Conservation (phyloP, 257 asterid species). For the Marsdenia floribunda region DNA sequence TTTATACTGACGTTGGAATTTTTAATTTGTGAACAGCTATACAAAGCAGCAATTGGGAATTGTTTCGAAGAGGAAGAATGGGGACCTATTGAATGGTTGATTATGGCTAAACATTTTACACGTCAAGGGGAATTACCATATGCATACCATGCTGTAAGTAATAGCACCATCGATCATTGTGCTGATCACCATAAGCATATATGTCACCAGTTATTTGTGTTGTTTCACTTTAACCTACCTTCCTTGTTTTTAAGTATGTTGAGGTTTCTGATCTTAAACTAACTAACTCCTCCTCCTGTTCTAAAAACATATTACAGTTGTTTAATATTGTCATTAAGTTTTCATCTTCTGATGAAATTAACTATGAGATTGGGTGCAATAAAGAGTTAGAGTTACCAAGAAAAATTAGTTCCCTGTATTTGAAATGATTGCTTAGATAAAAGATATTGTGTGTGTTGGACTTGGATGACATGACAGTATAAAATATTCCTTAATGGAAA, state of each 20-base stretch:
- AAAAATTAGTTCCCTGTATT: no score
- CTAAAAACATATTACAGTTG: background rate
- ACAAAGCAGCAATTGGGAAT: constrained; percentile 76
- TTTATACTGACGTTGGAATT: background rate
- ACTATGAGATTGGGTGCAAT: background rate
- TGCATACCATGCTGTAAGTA: constrained; percentile 88
- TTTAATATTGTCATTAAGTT: background rate
- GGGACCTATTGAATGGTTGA: constrained; percentile 92
- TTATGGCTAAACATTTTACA: constrained; percentile 86
- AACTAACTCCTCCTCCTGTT: no score
- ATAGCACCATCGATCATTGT: no score
- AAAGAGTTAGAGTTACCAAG: background rate
- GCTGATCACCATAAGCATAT: no score
- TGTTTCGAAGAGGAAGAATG: constrained; percentile 86
- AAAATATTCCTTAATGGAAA: background rate
- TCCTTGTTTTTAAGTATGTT: background rate
- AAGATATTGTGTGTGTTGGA: background rate
- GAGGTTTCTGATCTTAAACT: background rate
- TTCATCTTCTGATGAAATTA: background rate
- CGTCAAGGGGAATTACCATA: constrained; percentile 95
- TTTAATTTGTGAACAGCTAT: constrained; percentile 38
- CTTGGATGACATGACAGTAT: background rate
- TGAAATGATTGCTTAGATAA: background rate
- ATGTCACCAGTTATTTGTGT: background rate
- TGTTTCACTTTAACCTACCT: background rate